Conservation (phyloP, 108 stramenopile genomes). For the Nitzschia putrida region DNA sequence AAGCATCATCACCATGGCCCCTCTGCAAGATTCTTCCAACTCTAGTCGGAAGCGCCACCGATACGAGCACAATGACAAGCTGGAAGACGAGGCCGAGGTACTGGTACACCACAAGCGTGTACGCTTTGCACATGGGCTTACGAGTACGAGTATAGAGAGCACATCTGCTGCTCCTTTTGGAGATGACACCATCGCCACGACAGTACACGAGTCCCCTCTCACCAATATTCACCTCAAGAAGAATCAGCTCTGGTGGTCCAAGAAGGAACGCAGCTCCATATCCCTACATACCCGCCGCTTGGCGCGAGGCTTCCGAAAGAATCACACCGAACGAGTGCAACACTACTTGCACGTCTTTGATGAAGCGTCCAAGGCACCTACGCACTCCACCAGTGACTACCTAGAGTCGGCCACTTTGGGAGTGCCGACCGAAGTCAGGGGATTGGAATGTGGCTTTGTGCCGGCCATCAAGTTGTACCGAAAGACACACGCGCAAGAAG, state of each 20-base stretch:
- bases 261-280: conserved; percentile 2
- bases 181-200: conserved; percentile 7
- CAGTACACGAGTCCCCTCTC: conserved; percentile 6
- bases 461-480: conserved; percentile 5
- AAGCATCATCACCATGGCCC: conserved; percentile 13
- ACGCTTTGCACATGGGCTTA: conserved; percentile 1
- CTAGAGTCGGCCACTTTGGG: conserved; percentile 3
- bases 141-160: too few relatives aligned
- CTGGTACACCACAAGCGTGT: conserved; percentile 5
- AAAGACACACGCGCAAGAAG: conserved; percentile 8
- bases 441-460: conserved; percentile 20
- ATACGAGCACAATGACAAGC: neutral
- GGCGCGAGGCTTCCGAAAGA: conserved; percentile 12
- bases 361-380: conserved; percentile 10
- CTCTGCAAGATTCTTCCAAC: neutral
- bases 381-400: conserved; percentile 14
- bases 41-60: conserved; percentile 9
- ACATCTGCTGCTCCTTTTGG: conserved; percentile 6
- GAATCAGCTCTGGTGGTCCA: conserved; percentile 12
- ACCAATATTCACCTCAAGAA: neutral
- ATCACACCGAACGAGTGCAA: conserved; percentile 11
- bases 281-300: neutral
- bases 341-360: conserved; percentile 13
- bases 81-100: conserved; percentile 12
- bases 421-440: conserved; percentile 12